Evolutionary conservation across 1,139 yeast genomes (phyloP), one percentile per base, ranked within the genome.

Genomic region (Taphrina flavorubra): DNA sequence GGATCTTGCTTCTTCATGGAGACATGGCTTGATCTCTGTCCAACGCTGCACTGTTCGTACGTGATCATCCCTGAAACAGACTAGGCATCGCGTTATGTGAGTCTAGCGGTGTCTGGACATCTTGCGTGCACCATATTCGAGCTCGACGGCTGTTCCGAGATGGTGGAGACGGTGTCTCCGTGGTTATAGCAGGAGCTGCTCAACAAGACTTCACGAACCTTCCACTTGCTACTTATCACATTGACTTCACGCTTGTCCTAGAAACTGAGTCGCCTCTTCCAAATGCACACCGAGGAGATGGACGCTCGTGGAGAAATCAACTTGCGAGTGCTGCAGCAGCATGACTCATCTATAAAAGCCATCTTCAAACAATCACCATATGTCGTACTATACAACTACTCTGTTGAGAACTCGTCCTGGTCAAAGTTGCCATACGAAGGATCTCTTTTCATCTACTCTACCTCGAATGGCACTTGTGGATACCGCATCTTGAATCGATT

Each of bases 351-450:
- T 44, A 65, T 65, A 20, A 37, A 42, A 11, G n/a, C 36, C 40
- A 51, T 65, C 40, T 25, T 57, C 36, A 58, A 65, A 16, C 63
- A 57, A 51, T 37, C 55, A n/a, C 63, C 68, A 0, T 65, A 65
- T 42, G 68, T 65, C 58, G 68, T 65, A 11, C 58, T 65, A 11
- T 65, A 65, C 63, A 34, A 42, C 58, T 65, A 57, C 63, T 65
- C 68, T 18, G 18, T 65, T 37, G 51, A 10, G 16, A 44, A 37
- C 6, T 49, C 47, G 6, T 56, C 63, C 11, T 65, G 68, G 68
- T 37, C 68, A 13, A 65, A 65, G 44, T 39, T 47, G 20, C 63
- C 63, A 4, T 57, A 47, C 44, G 68, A 65, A 42, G 68, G 68
- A 13, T 44, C 58, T n/a, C 58, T 65, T 14, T 65, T 65, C 18